phyloP scores from a whole-genome alignment of 2,329 filamentous ascomycete species.

The Zopfia rhizophila region DNA sequence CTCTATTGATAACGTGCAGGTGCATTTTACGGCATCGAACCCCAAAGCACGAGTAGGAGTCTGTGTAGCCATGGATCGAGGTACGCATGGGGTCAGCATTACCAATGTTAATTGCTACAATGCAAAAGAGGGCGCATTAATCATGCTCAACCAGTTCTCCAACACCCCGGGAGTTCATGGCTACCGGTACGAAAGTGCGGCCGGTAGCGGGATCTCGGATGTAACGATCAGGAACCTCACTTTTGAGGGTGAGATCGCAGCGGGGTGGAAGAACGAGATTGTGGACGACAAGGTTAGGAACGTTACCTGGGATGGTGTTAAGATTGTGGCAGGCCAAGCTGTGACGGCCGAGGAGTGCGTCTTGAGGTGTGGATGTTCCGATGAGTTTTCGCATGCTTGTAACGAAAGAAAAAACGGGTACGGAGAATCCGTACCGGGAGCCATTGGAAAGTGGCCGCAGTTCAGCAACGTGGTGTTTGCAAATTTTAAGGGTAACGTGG shows the following conservation, averaged over 20 bases:
- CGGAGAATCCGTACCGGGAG: too few species aligned
- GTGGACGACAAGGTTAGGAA: background rate
- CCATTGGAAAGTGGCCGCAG: too few species aligned
- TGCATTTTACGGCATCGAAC: conserved; percentile 1
- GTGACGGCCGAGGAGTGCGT: background rate
- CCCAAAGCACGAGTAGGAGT: background rate
- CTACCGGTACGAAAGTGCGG: too few species aligned
- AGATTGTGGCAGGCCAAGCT: background rate
- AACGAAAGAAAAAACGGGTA: too few species aligned
- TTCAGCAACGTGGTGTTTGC: too few species aligned
- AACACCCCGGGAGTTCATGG: too few species aligned
- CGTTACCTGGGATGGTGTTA: background rate
- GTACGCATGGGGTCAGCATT: background rate
- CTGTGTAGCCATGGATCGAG: conserved; percentile 1
- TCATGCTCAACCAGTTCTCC: too few species aligned
- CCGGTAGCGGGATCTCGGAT: too few species aligned
- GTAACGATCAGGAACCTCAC: background rate
- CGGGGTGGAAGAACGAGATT: background rate
- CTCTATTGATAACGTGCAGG: background rate
- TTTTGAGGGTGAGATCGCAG: background rate
- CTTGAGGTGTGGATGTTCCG: too few species aligned
- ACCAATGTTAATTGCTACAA: background rate
- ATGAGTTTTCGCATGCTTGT: too few species aligned
- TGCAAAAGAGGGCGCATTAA: background rate
- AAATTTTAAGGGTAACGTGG: too few species aligned